A percentile compares a stretch with the other conserved stretches of the same genome.
Conservation (phyloP, 2,329 filamentous ascomycete genomes). For the Aspergillus viridinutans region DNA sequence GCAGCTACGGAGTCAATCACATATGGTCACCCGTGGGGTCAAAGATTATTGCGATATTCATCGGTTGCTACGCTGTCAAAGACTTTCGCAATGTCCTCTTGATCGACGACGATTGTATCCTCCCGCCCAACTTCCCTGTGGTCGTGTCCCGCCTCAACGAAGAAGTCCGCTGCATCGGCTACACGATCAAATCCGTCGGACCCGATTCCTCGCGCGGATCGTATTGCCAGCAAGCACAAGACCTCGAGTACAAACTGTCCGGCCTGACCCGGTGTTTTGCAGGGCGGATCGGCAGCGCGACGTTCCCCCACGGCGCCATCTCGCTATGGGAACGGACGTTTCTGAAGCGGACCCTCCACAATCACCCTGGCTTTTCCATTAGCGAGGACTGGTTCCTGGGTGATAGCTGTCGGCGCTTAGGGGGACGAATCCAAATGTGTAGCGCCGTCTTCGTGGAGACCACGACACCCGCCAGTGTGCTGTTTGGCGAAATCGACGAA, state of each 20-base stretch:
- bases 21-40: conserved; percentile 48
- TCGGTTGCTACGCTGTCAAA: conserved; percentile 45
- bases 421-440: conserved; percentile 48
- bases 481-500: conserved; percentile 41
- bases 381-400: conserved; percentile 54
- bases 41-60: conserved; percentile 49
- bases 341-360: conserved; percentile 43
- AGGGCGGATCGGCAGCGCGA: conserved; percentile 45
- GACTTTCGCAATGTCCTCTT: conserved; percentile 45
- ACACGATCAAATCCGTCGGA: conserved; percentile 47
- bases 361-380: conserved; percentile 49
- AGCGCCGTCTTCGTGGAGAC: conserved; percentile 50
- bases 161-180: conserved; percentile 44
- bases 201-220: conserved; percentile 33
- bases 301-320: conserved; percentile 51
- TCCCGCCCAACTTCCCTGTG: conserved; percentile 47
- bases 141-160: conserved; percentile 43
- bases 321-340: conserved; percentile 48
- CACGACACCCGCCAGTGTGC: conserved; percentile 40
- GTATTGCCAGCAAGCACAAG: conserved; percentile 46
- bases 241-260: conserved; percentile 51
- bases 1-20: conserved; percentile 44
- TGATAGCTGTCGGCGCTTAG: conserved; percentile 43
- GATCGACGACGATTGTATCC: conserved; percentile 49
- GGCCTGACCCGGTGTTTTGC: conserved; percentile 45